Evolutionary conservation across 345 rosid genomes (phyloP), one percentile per base, ranked within the genome.

Genomic region (Arabidopsis arenosa): DNA sequence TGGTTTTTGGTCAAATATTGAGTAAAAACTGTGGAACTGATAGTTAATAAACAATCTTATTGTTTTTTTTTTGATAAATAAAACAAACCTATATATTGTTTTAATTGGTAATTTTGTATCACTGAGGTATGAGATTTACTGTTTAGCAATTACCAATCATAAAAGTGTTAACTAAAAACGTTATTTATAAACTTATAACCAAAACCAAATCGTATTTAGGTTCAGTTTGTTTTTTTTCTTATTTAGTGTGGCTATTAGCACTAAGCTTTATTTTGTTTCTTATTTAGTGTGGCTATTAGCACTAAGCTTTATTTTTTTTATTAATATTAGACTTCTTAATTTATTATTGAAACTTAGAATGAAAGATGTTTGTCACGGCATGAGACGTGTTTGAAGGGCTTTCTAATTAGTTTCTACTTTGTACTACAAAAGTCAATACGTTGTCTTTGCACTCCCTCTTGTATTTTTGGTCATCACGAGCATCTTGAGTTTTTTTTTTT

Each of bases 371-470:
- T 39, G 15, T 54, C 35, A 40, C 5, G 61, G 10, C 49, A 68
- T 54, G 40, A 14, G 14, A 33, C 74, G 55, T 70, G 56, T 69
- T 56, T 56, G 43, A 57, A 45, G 44, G 55, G 23, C 10, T 68
- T 54, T 68, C 28, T 26, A 28, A 28, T 28, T 39, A 9, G 53
- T 55, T 56, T 69, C 35, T 17, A 26, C 3, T 26, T 28, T 18
- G 17, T 36, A 6, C 70, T 45, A 45, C 37, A 58, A 59, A 71
- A 59, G 75, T 71, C 59, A 59, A 71, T 58, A 32, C 48, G 33
- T 55, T 59, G 48, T 59, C 48, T 59, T 59, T 71, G 75, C 21
- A 71, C 58, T 71, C 45, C 21, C 33, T 58, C 57, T 45, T 43
- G 5, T 43, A 18, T 18, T 18, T 45, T 58, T 43, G 33, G 30